phyloP scores from a whole-genome alignment of 495 filamentous ascomycete genomes.

The Aspergillus leporis region DNA sequence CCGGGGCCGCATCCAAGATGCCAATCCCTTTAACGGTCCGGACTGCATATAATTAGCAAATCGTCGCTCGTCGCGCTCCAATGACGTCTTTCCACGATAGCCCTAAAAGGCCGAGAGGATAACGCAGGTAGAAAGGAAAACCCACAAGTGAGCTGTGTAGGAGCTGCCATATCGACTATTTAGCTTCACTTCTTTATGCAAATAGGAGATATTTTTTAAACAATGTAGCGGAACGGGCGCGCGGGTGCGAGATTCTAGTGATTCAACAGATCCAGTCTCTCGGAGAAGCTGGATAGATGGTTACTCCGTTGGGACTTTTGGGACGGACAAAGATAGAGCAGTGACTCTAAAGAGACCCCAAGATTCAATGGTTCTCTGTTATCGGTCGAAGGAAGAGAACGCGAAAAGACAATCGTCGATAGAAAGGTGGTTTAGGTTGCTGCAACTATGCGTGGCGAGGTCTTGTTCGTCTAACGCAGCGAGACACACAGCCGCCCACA shows the following conservation, averaged over 20 bases:
- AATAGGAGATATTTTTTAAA: slow-evolving; percentile 11
- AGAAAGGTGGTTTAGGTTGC: slow-evolving; percentile 9
- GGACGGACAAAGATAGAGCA: not conserved
- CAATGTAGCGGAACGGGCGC: slow-evolving; percentile 12
- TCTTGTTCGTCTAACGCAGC: slow-evolving; percentile 22
- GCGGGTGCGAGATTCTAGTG: slow-evolving; percentile 5
- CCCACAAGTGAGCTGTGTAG: slow-evolving; percentile 86
- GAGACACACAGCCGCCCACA: slow-evolving; percentile 15
- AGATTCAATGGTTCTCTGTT: slow-evolving; percentile 4
- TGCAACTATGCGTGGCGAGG: slow-evolving; percentile 22
- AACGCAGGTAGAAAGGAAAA: slow-evolving; percentile 20
- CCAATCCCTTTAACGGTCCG: slow-evolving; percentile 96
- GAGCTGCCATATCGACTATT: slow-evolving; percentile 67
- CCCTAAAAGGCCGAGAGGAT: not conserved
- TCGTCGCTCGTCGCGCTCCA: not conserved
- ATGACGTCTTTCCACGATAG: not conserved
- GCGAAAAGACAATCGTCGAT: slow-evolving; percentile 6
- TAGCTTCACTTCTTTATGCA: slow-evolving; percentile 10
- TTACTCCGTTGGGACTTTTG: slow-evolving; percentile 5
- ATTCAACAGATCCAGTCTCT: slow-evolving; percentile 13
- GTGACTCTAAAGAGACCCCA: not conserved
- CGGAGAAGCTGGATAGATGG: slow-evolving; percentile 11
- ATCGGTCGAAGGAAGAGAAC: slow-evolving; percentile 1
- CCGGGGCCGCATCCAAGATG: slow-evolving; percentile 83
- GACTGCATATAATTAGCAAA: slow-evolving; percentile 49